phyloP scores from a whole-genome alignment of 2,329 filamentous ascomycete species.

The Ambrosiella beaveri region DNA sequence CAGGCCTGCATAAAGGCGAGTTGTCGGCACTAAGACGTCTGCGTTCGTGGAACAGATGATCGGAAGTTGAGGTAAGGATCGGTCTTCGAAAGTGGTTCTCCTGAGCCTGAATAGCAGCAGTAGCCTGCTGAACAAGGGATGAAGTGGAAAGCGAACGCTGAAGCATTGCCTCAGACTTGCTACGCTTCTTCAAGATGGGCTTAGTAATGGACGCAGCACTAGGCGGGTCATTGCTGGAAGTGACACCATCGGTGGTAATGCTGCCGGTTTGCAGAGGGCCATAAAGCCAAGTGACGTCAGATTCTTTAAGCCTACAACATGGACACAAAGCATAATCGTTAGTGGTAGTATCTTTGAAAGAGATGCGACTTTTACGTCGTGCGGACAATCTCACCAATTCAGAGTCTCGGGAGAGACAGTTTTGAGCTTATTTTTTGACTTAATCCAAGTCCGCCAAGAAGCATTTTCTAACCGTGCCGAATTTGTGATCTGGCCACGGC shows the following conservation, averaged over 20 bases:
- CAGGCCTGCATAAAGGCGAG: constrained; percentile 22
- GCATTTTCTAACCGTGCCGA: constrained; percentile 79
- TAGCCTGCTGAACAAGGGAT: constrained; percentile 76
- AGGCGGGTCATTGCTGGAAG: constrained; percentile 25
- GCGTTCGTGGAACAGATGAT: constrained; percentile 19
- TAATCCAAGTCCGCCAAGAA: constrained; percentile 94
- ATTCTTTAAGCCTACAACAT: constrained; percentile 68
- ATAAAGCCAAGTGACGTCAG: constrained; percentile 94
- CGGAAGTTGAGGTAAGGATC: constrained; percentile 23
- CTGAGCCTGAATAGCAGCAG: constrained; percentile 71
- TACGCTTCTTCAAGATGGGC: constrained; percentile 89
- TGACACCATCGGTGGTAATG: constrained; percentile 32
- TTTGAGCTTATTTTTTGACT: constrained; percentile 69
- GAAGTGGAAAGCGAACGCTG: constrained; percentile 77
- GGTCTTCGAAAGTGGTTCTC: constrained; percentile 41
- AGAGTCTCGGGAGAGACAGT: constrained; percentile 82
- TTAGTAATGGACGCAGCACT: constrained; percentile 63
- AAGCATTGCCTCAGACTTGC: constrained; percentile 88
- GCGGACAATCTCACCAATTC: constrained; percentile 53
- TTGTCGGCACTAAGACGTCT: constrained; percentile 16
- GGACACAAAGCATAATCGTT: constrained; percentile 1
- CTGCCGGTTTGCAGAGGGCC: constrained; percentile 69
- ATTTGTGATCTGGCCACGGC: constrained; percentile 63
- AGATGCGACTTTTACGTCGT: background rate
- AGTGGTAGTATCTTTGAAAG: constrained; percentile 4